Conservation (phyloP, 192 early-diverging fungal species). For the Linnemannia zychae region DNA sequence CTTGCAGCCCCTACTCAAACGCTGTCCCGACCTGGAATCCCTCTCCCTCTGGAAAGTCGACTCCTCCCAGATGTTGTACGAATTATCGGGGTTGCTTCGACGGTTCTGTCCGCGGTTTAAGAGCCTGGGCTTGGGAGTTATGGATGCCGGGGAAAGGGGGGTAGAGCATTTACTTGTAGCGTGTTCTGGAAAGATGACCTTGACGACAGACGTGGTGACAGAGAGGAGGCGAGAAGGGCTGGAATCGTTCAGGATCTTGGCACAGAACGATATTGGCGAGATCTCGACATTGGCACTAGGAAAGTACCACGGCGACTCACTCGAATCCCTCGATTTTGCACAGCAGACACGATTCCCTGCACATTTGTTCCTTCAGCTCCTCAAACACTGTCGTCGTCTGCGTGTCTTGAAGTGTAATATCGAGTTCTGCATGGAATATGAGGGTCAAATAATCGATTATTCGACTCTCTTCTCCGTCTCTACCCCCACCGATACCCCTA, state of each 20-base stretch:
- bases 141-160: background rate
- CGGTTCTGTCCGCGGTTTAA: background rate
- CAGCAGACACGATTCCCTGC: background rate
- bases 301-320: background rate
- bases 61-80: background rate
- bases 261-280: background rate
- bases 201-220: too few relatives aligned
- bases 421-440: background rate
- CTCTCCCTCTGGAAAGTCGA: background rate
- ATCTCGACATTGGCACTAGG: background rate
- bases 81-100: background rate
- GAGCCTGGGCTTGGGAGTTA: background rate
- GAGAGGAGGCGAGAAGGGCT: too few relatives aligned
- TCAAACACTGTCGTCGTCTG: background rate
- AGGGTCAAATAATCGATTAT: background rate
- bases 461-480: background rate
- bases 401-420: background rate
- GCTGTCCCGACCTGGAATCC: background rate
- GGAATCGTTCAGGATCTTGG: background rate
- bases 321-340: slow-evolving; percentile 2
- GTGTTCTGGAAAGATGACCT: too few relatives aligned
- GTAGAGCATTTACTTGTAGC: background rate
- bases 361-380: slow-evolving; percentile 7
- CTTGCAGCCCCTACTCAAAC: background rate
- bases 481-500: background rate